A percentile compares a stretch with the other conserved stretches of the same genome.
These are phyloP conservation scores for Trichosanthes truncata DNA, from an alignment of 306 rosid species.

Conservation along the genomic window DNA sequence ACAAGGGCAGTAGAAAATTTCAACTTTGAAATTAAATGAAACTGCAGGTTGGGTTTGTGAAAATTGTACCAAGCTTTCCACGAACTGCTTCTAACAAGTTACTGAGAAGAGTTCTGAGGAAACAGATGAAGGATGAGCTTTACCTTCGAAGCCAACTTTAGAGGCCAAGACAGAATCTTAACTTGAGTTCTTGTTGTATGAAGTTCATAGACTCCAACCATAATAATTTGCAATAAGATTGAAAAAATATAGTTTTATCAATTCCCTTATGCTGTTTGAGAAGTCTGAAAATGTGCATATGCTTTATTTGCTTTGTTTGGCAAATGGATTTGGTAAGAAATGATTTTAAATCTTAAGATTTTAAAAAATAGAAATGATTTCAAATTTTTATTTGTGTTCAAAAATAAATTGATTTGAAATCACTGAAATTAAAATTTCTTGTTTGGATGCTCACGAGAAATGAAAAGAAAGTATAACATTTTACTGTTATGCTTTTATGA, in stretches of 20 bases:
- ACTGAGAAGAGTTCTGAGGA: slow-evolving; percentile 69
- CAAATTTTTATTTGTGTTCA: too few relatives aligned
- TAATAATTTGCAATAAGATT: background rate
- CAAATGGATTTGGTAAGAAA: too few relatives aligned
- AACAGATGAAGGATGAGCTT: slow-evolving; percentile 58
- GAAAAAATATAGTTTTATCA: background rate
- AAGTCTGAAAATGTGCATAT: background rate
- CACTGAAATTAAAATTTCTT: too few relatives aligned
- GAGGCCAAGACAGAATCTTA: background rate
- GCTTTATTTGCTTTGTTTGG: too few relatives aligned
- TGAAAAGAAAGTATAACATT: too few relatives aligned
- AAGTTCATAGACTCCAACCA: background rate
- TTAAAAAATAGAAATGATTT: too few relatives aligned
- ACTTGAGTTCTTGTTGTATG: background rate
- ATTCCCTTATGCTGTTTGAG: background rate
- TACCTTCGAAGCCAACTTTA: slow-evolving; percentile 52
- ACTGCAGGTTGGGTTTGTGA: slow-evolving; percentile 47
- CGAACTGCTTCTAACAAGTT: slow-evolving; percentile 77
- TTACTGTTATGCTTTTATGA: too few relatives aligned
- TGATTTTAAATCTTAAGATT: too few relatives aligned
- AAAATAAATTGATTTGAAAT: too few relatives aligned
- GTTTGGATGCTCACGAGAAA: too few relatives aligned
- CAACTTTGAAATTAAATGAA: background rate
- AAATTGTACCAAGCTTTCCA: slow-evolving; percentile 58
- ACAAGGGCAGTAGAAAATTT: background rate